Base-by-base conservation (phyloP, 208 protist species). In the Kentomonas sorsogonicus region DNA sequence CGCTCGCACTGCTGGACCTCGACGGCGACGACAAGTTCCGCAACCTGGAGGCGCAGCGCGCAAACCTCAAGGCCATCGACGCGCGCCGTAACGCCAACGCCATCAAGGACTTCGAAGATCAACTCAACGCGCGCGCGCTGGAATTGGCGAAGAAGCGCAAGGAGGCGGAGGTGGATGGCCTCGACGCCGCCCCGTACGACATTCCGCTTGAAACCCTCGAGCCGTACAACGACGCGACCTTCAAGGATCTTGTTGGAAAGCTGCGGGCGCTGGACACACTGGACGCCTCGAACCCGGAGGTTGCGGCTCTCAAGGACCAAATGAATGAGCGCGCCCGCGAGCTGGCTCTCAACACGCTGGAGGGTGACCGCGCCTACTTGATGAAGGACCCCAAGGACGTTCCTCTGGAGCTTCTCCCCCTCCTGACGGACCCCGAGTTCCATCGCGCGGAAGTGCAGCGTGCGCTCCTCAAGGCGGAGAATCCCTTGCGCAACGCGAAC, bases 121-220 rank as follows among this genome's bases (percentile, higher is more conserved):
- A 75, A 20, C 63, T 93, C 30, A 86, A 85, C 57, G 67, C 65
- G 20, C 79, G 79, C 16, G 74, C 68, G 23, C 73, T 83, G 38
- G 70, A 80, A 40, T 45, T 93, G 36, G 86, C 86, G 26, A 57
- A 52, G n/a, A 65, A 55, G 29, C 60, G 70, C 15, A 88, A 86
- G 55, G 63, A 67, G 38, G 55, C 44, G 16, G 59, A 78, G 31
- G 56, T 80, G 20, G 25, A 69, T 11, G 63, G 62, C 1, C 59
- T 91, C n/a, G 70, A 82, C 50, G 50, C 61, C 7, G 61, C 53
- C 20, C 79, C 76, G 23, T 33, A 72, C n/a, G 83, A 75, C 36
- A 62, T 76, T 31, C 72, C 76, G 10, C 66, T 90, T 3, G 69
- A 51, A 11, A 43, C 58, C 4, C 64, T 90, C 30, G 64, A 77